Evolutionary conservation across 352 stramenopile genomes (phyloP), one percentile per base, ranked within the genome.

Genomic region (Halophytophthora polymorphica): DNA sequence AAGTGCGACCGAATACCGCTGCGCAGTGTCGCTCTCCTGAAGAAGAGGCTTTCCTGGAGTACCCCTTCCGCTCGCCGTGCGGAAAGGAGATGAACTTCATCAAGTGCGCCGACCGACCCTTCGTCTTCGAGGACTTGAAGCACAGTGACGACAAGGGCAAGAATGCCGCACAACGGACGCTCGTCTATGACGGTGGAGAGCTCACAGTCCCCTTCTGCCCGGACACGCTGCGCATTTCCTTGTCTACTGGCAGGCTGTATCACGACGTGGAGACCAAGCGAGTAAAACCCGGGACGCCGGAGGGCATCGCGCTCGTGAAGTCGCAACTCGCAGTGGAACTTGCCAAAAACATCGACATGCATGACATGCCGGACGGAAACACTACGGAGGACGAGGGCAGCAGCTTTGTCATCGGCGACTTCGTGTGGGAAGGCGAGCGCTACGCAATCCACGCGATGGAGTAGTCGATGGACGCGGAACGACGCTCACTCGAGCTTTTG

Each of bases 21-120:
- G 46, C 25, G 4, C 40, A 50, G 10, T 50, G 29, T 22, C 62
- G 66, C 2, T 55, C 43, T 4, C 34, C 51, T n/a, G 53, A 76
- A 3, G 53, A 66, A 35, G 57, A 60, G 13, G 42, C 58, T 13
- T 81, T 90, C 35, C 56, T 85, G 12, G 81, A 91, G 49, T 92
- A 92, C 28, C 73, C 74, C 6, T 90, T 70, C 45, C 66, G 67
- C 13, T 93, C 83, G 1, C 83, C 83, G 6, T 93, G 83, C 28
- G 83, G 83, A 18, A 85, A 86, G 34, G 83, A 93, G 56, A 90
- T 88, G 71, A 93, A 93, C 56, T 91, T 86, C 51, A 91, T 93
- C 69, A 93, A 93, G 60, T 88, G 75, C 59, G 80, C 83, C 6
- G 83, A 93, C 55, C 78, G 73, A 1, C 80, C 83, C 19, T 69